phyloP scores from a whole-genome alignment of 352 stramenopile genomes.

The Pythium brachiatum region DNA sequence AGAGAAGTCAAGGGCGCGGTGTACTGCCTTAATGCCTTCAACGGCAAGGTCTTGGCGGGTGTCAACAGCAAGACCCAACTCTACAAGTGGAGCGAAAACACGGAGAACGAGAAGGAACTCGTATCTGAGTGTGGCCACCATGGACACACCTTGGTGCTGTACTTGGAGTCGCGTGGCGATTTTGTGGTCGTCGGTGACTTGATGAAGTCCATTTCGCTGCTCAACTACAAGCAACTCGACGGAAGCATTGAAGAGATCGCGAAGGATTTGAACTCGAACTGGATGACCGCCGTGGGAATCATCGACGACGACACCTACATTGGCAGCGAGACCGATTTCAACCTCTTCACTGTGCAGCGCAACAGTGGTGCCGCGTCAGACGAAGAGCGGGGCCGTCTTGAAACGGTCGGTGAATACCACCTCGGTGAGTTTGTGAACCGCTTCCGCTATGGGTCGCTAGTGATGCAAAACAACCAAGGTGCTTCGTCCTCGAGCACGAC shows the following conservation, averaged over 20 bases:
- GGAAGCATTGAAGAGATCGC: constrained; percentile 94
- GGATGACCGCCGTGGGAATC: constrained; percentile 94
- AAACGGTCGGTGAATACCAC: constrained; percentile 94
- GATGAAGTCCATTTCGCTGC: constrained; percentile 96
- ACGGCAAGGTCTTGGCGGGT: constrained; percentile 91
- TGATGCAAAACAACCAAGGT: constrained; percentile 88
- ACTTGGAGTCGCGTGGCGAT: constrained; percentile 92
- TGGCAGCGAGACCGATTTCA: constrained; percentile 94
- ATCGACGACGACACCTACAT: constrained; percentile 95
- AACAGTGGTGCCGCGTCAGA: constrained; percentile 92
- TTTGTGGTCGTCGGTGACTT: constrained; percentile 96
- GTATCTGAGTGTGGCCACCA: constrained; percentile 93
- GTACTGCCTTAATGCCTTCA: constrained; percentile 94
- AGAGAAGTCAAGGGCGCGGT: constrained; percentile 94
- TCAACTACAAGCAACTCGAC: constrained; percentile 93
- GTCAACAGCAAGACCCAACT: constrained; percentile 95
- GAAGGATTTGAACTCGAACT: constrained; percentile 96
- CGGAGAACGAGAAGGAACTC: constrained; percentile 89
- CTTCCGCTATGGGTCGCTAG: constrained; percentile 93
- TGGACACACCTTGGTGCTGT: constrained; percentile 94
- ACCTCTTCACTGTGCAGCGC: constrained; percentile 93
- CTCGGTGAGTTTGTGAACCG: constrained; percentile 96
- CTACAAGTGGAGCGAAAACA: constrained; percentile 89
- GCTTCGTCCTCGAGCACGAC: neutral
- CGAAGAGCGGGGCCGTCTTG: constrained; percentile 91